phyloP scores from a whole-genome alignment of 306 rosid genomes.

The Acacia acuminata region DNA sequence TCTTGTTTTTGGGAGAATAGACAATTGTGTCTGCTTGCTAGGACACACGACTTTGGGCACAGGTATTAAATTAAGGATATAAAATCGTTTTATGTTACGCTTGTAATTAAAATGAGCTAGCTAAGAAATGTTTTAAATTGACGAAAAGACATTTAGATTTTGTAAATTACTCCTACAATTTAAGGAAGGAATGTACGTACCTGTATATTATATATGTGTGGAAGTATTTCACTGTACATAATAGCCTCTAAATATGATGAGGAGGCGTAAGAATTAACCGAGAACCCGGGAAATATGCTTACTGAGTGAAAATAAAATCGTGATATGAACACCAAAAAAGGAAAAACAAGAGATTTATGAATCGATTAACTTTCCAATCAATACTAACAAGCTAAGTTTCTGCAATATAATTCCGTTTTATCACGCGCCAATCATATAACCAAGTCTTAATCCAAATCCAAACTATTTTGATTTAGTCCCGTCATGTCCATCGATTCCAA shows the following conservation, averaged over 20 bases:
- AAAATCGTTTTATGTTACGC: not conserved
- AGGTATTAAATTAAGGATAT: not conserved
- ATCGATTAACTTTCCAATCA: not conserved
- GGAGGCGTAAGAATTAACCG: conserved; percentile 28
- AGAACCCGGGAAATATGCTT: conserved; percentile 9
- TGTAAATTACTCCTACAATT: conserved; percentile 7
- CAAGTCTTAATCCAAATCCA: conserved; percentile 1
- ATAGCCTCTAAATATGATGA: conserved; percentile 12
- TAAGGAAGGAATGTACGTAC: not conserved
- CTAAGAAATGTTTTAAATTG: not conserved
- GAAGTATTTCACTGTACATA: not conserved
- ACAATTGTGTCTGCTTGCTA: conserved; percentile 33
- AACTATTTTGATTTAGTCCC: not conserved
- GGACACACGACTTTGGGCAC: conserved; percentile 31
- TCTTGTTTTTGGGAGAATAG: not conserved
- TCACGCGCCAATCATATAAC: not conserved
- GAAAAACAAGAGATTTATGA: not conserved
- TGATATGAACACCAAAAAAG: not conserved
- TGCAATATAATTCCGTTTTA: not conserved
- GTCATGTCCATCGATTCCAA: no score
- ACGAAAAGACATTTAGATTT: conserved; percentile 27
- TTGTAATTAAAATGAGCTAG: not conserved
- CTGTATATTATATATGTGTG: not conserved
- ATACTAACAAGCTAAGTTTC: not conserved
- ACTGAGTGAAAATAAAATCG: not conserved